Conservation (phyloP, 306 rosid genomes). For the Quercus wislizeni region DNA sequence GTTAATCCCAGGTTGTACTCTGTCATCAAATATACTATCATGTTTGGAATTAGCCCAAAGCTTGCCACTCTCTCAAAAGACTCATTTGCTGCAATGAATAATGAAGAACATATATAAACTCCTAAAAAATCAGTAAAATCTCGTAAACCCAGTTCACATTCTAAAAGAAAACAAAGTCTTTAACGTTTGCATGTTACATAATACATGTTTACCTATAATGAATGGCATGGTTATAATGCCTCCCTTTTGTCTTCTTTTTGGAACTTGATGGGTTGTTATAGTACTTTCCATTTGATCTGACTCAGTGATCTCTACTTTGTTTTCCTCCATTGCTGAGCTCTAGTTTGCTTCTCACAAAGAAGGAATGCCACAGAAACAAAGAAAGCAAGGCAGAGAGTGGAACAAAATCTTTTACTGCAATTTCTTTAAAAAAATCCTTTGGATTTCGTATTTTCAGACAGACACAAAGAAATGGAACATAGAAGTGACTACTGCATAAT, state of each 20-base stretch:
- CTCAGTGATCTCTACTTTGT: slow-evolving; percentile 18
- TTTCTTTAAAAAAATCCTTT: too few relatives aligned
- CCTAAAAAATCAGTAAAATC: too few relatives aligned
- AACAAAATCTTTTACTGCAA: not conserved
- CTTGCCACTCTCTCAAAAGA: slow-evolving; percentile 57
- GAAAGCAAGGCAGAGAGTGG: not conserved
- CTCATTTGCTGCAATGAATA: slow-evolving; percentile 49
- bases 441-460: too few relatives aligned
- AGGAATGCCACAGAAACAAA: slow-evolving; percentile 7
- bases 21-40: slow-evolving; percentile 50
- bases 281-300: slow-evolving; percentile 13
- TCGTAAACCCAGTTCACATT: too few relatives aligned
- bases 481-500: too few relatives aligned
- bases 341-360: not conserved
- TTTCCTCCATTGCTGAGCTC: slow-evolving; percentile 20
- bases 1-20: slow-evolving; percentile 40
- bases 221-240: slow-evolving; percentile 69
- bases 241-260: slow-evolving; percentile 32
- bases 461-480: too few relatives aligned
- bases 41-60: slow-evolving; percentile 56
- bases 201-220: slow-evolving; percentile 43
- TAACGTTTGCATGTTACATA: not conserved
- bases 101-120: too few relatives aligned
- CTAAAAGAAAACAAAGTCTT: not conserved
- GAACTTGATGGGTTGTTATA: not conserved